These are phyloP conservation scores for Ceratobasidium sp. DNA, from an alignment of 1,284 basidiomycete species.

Conservation along the genomic window DNA sequence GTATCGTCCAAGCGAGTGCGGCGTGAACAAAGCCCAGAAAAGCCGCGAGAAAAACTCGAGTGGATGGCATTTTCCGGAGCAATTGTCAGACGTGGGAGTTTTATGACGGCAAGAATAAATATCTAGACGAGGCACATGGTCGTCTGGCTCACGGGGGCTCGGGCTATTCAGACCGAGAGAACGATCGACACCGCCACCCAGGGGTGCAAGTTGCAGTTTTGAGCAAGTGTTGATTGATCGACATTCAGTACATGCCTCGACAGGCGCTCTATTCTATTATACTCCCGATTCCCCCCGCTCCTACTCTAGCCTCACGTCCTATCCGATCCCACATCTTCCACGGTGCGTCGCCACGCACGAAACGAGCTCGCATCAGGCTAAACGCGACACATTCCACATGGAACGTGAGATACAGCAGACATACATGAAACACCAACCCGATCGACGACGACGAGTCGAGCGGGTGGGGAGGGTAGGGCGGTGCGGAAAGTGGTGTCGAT, in stretches of 20 bases:
- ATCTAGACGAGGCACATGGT: too few relatives aligned
- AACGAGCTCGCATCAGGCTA: conserved; percentile 50
- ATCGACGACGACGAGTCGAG: conserved; percentile 16
- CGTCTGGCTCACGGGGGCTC: too few relatives aligned
- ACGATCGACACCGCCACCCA: neutral
- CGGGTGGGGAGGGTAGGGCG: conserved; percentile 38
- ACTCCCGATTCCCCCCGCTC: conserved; percentile 20
- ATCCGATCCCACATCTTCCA: conserved; percentile 57
- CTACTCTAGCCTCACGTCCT: conserved; percentile 28
- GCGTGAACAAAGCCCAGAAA: neutral
- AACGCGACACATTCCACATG: conserved; percentile 54
- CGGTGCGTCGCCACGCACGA: conserved; percentile 59
- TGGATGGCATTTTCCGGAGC: neutral
- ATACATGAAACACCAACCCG: conserved; percentile 45
- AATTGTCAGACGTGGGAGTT: too few relatives aligned
- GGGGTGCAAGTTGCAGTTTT: neutral
- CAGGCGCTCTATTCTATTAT: neutral
- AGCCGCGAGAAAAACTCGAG: neutral
- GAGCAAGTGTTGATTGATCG: neutral
- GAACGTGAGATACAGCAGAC: conserved; percentile 49
- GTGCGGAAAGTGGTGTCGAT: conserved; percentile 41
- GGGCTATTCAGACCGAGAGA: too few relatives aligned
- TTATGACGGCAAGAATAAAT: too few relatives aligned
- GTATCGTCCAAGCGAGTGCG: conserved; percentile 5
- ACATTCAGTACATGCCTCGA: neutral